Conservation (phyloP, 177 flowering plant genomes). For the Vitis hybrid region DNA sequence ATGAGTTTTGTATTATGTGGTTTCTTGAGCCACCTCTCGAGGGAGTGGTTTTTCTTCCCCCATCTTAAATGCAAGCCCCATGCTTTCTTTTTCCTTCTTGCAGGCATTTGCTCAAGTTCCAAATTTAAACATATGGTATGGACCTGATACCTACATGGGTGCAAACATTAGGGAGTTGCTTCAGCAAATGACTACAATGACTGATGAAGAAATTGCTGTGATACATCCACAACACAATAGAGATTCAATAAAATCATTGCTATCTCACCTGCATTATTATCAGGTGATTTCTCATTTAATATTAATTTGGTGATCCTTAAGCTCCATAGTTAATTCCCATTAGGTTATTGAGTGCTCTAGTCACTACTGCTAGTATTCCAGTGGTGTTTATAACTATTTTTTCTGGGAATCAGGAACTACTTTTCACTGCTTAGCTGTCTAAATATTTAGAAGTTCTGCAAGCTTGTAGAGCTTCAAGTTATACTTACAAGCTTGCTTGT, state of each 20-base stretch:
- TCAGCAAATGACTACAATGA: constrained; percentile 83
- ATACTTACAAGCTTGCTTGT: too few relatives aligned
- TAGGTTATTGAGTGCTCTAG: too few relatives aligned
- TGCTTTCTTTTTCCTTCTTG: constrained; percentile 10
- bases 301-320: too few relatives aligned
- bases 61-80: neutral
- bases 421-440: too few relatives aligned
- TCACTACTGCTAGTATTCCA: too few relatives aligned
- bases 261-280: constrained; percentile 78
- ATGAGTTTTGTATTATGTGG: neutral
- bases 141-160: constrained; percentile 99
- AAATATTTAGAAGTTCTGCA: too few relatives aligned
- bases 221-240: constrained; percentile 77
- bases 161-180: constrained; percentile 85
- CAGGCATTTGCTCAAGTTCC: constrained; percentile 95
- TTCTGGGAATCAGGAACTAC: too few relatives aligned
- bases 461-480: too few relatives aligned
- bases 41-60: neutral
- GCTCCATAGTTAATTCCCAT: too few relatives aligned
- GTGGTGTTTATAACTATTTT: too few relatives aligned
- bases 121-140: constrained; percentile 75
- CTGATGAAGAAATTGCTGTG: constrained; percentile 82
- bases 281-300: constrained; percentile 46
- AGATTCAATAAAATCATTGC: constrained; percentile 65
- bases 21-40: neutral